phyloP scores from a whole-genome alignment of 805 yeast species.

The Suhomyces pyralidae region DNA sequence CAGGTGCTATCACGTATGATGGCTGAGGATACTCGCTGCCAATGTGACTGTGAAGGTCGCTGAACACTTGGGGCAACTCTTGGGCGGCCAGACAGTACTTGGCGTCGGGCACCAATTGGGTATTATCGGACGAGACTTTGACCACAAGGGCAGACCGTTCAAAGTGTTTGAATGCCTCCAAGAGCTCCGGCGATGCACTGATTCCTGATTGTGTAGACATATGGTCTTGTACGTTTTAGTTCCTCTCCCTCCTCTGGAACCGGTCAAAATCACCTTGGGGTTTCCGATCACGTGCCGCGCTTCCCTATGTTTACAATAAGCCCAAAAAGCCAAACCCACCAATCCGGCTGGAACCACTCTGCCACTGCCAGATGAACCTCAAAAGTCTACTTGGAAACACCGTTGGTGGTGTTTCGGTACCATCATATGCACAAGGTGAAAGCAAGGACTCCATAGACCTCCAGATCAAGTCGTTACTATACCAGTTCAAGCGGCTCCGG shows the following conservation, averaged over 20 bases:
- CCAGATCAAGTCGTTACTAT: conserved; percentile 57
- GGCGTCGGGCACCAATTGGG: conserved; percentile 31
- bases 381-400: not conserved
- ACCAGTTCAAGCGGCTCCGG: conserved; percentile 52
- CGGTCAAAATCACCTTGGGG: not conserved
- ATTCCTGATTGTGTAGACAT: conserved; percentile 48
- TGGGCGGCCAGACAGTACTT: conserved; percentile 12
- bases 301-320: not conserved
- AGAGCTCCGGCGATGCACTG: conserved; percentile 39
- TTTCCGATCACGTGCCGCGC: not conserved
- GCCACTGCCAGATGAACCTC: conserved; percentile 1
- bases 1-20: conserved; percentile 29
- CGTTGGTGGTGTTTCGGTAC: conserved; percentile 1
- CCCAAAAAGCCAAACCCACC: not conserved
- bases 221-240: not conserved
- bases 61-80: conserved; percentile 17
- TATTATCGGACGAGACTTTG: conserved; percentile 31
- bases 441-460: conserved; percentile 53
- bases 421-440: conserved; percentile 14
- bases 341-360: not conserved
- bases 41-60: conserved; percentile 20
- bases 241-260: not conserved
- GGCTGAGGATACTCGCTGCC: conserved; percentile 32
- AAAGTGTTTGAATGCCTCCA: conserved; percentile 39
- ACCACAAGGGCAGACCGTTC: conserved; percentile 25